Base-by-base conservation (phyloP, 2,329 filamentous ascomycete species). In the Colletotrichum cordylinicola region DNA sequence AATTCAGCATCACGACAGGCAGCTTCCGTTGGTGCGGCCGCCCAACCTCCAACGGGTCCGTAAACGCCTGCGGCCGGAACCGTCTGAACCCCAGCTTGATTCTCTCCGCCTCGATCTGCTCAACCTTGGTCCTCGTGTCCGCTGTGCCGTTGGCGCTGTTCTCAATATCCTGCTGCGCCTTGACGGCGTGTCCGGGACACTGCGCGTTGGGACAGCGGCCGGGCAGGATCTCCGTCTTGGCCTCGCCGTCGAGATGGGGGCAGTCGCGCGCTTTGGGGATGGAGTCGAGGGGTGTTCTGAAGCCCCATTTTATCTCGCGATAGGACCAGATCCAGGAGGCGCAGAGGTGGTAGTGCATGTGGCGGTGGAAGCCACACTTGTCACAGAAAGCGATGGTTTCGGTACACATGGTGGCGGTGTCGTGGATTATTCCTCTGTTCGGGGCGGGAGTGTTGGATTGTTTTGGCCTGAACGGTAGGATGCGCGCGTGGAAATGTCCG, bases 81-180 rank as follows among this genome's bases (percentile, higher is more conserved):
- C 58, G 58, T 58, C 29, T 74, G 15, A 76, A 67, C 13, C 74
- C 74, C 37, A 76, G 16, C 61, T 67, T 70, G 55, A 75, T 35
- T 6, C 71, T 55, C 55, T 75, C 35, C 18, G 96, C 96, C 70
- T 94, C 93, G 86, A 98, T 94, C 82, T 95, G 96, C 83, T 99
- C 95, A 82, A 98, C 95, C 83, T 98, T 96, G 2, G 95, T 97
- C 88, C 96, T 93, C 58, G 94, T 93, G 80, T 91, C 93, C 83
- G 92, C 94, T 86, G 95, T 93, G 16, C 37, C 56, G 15, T 62
- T 62, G 24, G 35, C 52, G n/a, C 8, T 18, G 12, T 62, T 33
- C 81, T 31, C 27, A 24, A 13, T 21, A 29, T 74, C 72, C 18
- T 29, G 24, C 37, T 66, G 43, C 4, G 18, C n/a, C 29, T 58